Evolutionary conservation across 164 flowering plant species (phyloP).

Genomic region (Umbilicus rupestris): DNA sequence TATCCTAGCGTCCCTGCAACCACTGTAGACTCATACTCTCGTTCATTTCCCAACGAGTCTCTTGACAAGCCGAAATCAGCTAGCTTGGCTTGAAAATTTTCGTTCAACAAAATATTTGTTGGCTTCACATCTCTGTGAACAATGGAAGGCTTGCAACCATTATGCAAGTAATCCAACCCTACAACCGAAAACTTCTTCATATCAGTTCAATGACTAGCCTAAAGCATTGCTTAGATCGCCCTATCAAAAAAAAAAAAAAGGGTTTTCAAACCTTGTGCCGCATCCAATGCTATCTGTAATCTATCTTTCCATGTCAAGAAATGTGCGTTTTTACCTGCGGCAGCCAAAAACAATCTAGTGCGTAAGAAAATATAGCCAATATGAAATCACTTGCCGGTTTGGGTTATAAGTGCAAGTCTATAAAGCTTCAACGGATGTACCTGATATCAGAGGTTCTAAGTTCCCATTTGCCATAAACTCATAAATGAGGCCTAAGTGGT

Average conservation of each 20-base stretch:
- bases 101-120: constrained; percentile 9
- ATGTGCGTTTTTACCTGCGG: constrained; percentile 12
- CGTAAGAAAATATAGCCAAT: background rate
- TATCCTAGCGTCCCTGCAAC: constrained; percentile 12
- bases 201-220: background rate
- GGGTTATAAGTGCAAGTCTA: background rate
- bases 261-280: constrained; percentile 20
- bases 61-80: constrained; percentile 13
- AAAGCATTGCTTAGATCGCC: background rate
- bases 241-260: background rate
- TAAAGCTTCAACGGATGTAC: constrained; percentile 5
- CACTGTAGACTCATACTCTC: background rate
- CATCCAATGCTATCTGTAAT: constrained; percentile 21
- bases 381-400: background rate
- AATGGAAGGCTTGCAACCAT: constrained; percentile 13
- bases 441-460: constrained; percentile 14
- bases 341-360: background rate
- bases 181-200: background rate
- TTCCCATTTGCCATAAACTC: constrained; percentile 27
- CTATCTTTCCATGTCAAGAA: constrained; percentile 21
- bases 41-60: constrained; percentile 1
- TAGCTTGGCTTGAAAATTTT: constrained; percentile 8
- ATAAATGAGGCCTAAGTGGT: constrained; percentile 21
- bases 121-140: constrained; percentile 14
- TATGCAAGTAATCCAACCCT: constrained; percentile 14